These are phyloP conservation scores for Aschersonia sp. DNA, from an alignment of 2,329 filamentous ascomycete genomes.

Conservation along the genomic window DNA sequence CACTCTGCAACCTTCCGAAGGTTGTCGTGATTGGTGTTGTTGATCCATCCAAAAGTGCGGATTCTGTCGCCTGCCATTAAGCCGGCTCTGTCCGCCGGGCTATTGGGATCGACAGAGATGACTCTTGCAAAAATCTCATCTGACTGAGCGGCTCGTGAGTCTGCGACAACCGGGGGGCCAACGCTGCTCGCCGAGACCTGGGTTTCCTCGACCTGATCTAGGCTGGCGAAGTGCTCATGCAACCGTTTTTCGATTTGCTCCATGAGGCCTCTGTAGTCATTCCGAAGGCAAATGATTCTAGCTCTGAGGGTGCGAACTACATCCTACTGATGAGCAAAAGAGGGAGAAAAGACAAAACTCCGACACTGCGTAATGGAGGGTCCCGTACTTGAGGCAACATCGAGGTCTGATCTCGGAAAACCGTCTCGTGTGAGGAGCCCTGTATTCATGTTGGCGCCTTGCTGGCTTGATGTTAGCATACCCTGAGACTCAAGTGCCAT, in stretches of 20 bases:
- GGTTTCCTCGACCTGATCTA: constrained; percentile 35
- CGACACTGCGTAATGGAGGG: too few relatives aligned
- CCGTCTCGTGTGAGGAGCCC: constrained; percentile 76
- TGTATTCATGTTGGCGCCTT: constrained; percentile 87
- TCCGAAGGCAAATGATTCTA: constrained; percentile 75
- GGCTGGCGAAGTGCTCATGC: constrained; percentile 76
- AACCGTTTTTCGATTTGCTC: constrained; percentile 65
- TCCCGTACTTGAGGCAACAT: constrained; percentile 74
- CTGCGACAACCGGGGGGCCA: constrained; percentile 15
- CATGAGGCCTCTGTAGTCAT: constrained; percentile 91
- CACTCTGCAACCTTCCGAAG: constrained; percentile 77
- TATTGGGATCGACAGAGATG: constrained; percentile 62
- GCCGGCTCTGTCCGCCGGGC: constrained; percentile 73
- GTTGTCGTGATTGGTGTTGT: constrained; percentile 72
- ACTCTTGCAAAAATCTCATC: constrained; percentile 64
- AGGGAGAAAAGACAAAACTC: neutral
- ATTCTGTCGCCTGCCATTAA: constrained; percentile 70
- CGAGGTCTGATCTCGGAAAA: constrained; percentile 83
- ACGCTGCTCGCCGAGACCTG: constrained; percentile 8
- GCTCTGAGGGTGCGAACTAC: constrained; percentile 83
- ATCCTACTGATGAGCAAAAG: constrained; percentile 5
- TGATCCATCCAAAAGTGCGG: constrained; percentile 71
- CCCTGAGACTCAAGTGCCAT: neutral
- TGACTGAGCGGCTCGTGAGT: constrained; percentile 12
- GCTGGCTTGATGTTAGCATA: constrained; percentile 35